Evolutionary conservation across 2,329 filamentous ascomycete genomes (phyloP).

Genomic region (Aureobasidium sp.): DNA sequence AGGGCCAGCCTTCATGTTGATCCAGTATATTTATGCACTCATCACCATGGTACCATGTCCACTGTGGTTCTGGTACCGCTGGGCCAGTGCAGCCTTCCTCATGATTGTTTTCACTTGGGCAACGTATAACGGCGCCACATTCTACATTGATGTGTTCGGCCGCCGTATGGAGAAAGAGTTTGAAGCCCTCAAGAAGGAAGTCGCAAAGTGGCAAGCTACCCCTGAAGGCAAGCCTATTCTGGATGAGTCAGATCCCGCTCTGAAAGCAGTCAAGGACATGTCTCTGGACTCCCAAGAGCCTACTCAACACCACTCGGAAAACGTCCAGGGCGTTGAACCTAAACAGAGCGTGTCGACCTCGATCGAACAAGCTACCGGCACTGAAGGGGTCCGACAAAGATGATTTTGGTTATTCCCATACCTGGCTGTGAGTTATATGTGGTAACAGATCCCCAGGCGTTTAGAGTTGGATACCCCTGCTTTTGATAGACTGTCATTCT

Average conservation of each 20-base stretch:
- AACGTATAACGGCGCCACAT: slow-evolving; percentile 94
- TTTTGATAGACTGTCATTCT: background rate
- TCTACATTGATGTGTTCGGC: slow-evolving; percentile 97
- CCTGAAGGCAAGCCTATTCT: slow-evolving; percentile 17
- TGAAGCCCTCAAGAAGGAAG: slow-evolving; percentile 79
- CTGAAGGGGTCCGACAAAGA: background rate
- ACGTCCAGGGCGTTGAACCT: slow-evolving; percentile 48
- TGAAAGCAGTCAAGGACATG: slow-evolving; percentile 10
- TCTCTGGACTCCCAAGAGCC: background rate
- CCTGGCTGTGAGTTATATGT: too few species aligned
- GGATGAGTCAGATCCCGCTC: slow-evolving; percentile 7
- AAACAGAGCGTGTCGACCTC: slow-evolving; percentile 5
- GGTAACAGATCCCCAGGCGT: background rate
- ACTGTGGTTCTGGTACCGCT: slow-evolving; percentile 86
- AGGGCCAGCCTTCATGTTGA: slow-evolving; percentile 88
- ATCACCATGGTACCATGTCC: slow-evolving; percentile 92
- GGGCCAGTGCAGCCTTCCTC: slow-evolving; percentile 71
- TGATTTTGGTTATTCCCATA: background rate
- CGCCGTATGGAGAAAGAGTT: slow-evolving; percentile 95
- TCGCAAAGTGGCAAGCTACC: slow-evolving; percentile 74
- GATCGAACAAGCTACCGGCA: background rate
- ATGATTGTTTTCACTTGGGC: slow-evolving; percentile 84
- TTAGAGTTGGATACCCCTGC: background rate
- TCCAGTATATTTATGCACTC: slow-evolving; percentile 87
- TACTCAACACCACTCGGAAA: slow-evolving; percentile 18